Percentiles rank a stretch among this genome's conserved stretches.
Conservation (phyloP, 2,329 filamentous ascomycete genomes). For the Stachybotrys chlorohalonatus region DNA sequence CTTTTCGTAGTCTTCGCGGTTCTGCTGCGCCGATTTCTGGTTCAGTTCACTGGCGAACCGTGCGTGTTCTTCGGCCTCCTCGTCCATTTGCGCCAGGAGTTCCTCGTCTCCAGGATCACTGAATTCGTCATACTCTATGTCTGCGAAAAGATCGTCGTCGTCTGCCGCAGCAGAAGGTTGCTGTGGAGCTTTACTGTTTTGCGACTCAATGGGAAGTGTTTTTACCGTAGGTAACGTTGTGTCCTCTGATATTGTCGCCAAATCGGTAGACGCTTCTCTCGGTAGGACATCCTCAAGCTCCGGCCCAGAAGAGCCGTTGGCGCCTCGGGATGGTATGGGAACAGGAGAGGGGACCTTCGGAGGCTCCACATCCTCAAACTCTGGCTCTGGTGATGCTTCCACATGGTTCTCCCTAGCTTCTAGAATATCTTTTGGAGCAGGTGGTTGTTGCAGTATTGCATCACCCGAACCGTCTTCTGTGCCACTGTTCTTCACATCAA, state of each 20-base stretch:
- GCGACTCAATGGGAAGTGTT: background rate
- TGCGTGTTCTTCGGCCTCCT: constrained; percentile 88
- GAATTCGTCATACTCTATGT: constrained; percentile 63
- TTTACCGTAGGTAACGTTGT: background rate
- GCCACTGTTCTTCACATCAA: constrained; percentile 4
- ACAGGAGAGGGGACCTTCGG: constrained; percentile 7
- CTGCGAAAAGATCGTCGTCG: constrained; percentile 34
- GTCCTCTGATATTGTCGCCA: background rate
- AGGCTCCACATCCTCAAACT: constrained; percentile 28
- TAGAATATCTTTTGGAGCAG: background rate
- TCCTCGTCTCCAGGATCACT: constrained; percentile 92
- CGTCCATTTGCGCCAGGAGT: constrained; percentile 73
- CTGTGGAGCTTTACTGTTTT: constrained; percentile 5
- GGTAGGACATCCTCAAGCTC: constrained; percentile 26
- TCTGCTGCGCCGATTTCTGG: constrained; percentile 60
- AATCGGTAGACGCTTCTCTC: constrained; percentile 8
- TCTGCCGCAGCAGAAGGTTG: constrained; percentile 11
- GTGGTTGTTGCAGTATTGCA: background rate
- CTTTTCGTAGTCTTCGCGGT: constrained; percentile 70
- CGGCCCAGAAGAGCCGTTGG: constrained; percentile 25
- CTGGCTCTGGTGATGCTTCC: constrained; percentile 8
- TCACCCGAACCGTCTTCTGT: background rate
- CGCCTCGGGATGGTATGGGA: constrained; percentile 2
- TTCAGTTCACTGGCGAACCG: constrained; percentile 86
- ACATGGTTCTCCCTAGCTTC: background rate